These are phyloP conservation scores for Hevea brasiliensis DNA, from an alignment of 345 rosid genomes.

Conservation along the genomic window DNA sequence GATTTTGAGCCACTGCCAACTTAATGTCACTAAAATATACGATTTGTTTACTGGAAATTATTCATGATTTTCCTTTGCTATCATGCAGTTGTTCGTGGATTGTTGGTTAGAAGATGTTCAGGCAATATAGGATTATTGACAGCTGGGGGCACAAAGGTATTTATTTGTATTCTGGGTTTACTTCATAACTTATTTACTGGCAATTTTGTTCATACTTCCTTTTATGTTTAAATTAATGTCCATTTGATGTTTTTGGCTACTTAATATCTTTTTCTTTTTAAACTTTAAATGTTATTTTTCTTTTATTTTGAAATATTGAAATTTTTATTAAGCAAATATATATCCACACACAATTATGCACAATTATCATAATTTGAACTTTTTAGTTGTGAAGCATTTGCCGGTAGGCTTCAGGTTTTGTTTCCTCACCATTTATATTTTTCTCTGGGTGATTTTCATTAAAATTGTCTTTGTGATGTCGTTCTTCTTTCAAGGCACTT, in stretches of 20 bases:
- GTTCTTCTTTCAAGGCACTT: neutral
- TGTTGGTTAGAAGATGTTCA: constrained; percentile 92
- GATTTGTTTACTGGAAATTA: neutral
- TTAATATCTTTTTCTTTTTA: neutral
- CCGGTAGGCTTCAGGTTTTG: neutral
- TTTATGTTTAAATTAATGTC: constrained; percentile 1
- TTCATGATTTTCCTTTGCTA: constrained; percentile 3
- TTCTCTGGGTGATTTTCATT: neutral
- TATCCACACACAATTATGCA: neutral
- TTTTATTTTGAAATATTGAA: neutral
- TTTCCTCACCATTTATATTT: neutral
- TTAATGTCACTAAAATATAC: neutral
- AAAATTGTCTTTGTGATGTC: neutral
- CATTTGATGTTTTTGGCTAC: neutral
- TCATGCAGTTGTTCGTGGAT: constrained; percentile 83
- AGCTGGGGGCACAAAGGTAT: constrained; percentile 61
- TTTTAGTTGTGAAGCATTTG: neutral
- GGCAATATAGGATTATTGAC: constrained; percentile 65
- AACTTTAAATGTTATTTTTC: too few relatives aligned
- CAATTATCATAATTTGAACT: neutral
- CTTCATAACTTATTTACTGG: neutral
- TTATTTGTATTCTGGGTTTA: neutral
- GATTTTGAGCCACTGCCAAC: neutral
- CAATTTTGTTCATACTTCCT: constrained; percentile 6
- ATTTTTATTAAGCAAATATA: too few relatives aligned